These are phyloP conservation scores for Rhodotorula sp. DNA, from an alignment of 1,284 basidiomycete genomes.

Conservation along the genomic window DNA sequence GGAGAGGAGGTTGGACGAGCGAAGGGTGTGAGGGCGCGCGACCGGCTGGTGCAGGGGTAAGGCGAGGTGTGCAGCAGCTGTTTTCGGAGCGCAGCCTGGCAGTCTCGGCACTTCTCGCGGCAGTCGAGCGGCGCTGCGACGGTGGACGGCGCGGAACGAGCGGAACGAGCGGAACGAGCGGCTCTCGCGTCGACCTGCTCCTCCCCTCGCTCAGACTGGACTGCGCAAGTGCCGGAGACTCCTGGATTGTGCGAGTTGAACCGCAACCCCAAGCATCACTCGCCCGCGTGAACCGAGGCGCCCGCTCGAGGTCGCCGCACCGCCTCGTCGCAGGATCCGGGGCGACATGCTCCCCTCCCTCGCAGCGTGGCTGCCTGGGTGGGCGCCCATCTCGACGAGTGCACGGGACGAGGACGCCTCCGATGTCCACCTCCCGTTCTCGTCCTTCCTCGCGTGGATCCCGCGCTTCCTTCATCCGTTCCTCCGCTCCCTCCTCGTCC, in stretches of 20 bases:
- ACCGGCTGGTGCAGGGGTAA: too few relatives aligned
- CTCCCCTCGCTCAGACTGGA: too few relatives aligned
- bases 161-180: too few relatives aligned
- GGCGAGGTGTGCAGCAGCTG: too few relatives aligned
- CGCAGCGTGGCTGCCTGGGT: not conserved
- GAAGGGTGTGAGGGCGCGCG: too few relatives aligned
- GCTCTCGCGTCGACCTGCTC: too few relatives aligned
- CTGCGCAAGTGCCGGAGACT: too few relatives aligned
- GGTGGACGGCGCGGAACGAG: too few relatives aligned
- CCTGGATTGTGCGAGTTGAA: too few relatives aligned
- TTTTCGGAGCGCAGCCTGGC: too few relatives aligned
- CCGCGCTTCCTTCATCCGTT: conserved; percentile 21
- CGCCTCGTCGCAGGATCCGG: not conserved
- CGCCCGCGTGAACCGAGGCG: not conserved
- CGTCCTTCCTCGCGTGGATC: conserved; percentile 28
- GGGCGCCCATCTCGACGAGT: not conserved
- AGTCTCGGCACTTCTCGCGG: too few relatives aligned
- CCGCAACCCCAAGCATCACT: not conserved
- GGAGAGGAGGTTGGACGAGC: not conserved
- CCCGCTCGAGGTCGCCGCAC: not conserved
- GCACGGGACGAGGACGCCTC: not conserved
- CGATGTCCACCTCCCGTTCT: conserved; percentile 27
- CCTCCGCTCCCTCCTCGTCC: conserved; percentile 40
- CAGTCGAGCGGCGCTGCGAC: too few relatives aligned
- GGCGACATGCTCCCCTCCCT: not conserved